Evolutionary conservation across 78 protist genomes (phyloP), one percentile per base, ranked within the genome.

Genomic region (Emiliania huxleyi): DNA sequence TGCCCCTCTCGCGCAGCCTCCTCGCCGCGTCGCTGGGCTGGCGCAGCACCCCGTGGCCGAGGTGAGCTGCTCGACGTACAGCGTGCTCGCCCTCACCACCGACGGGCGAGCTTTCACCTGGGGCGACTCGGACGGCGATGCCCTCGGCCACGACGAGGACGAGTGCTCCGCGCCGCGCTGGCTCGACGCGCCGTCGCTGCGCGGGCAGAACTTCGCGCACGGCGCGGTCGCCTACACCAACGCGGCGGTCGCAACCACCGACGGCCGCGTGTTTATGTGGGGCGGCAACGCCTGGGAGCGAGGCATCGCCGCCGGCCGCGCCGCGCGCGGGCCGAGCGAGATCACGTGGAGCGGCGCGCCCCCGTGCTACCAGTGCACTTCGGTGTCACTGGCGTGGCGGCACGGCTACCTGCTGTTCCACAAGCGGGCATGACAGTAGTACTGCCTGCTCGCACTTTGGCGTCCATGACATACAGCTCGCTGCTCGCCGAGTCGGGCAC

Each of bases 91-190:
- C 22, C 0, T 81, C 40, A 44, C 40, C 25, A 42, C 1, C n/a
- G 56, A 44, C 55, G 89, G 89, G 11, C 38, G 56, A 37, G 89
- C 15, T 26, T 81, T 81, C 89, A 81, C 40, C 19, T 81, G 89
- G 89, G 89, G 89, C 89, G 89, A 81, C 89, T 22, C 89, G 35
- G 89, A 81, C 56, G 89, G 89, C 22, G 55, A 38, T 38, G 49
- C 89, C 35, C 89, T 81, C 56, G 89, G 89, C 5, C 89, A 81
- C 23, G 0, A 37, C 33, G 1, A 23, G 43, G 23, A 12, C 37
- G 38, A 29, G 56, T 81, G 89, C 89, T 18, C 42, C 55, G 42
- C 21, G 37, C 48, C 89, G 19, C 8, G 21, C 12, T 22, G 37
- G 87, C 6, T 23, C 15, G 0, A 4, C 21, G 56, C 6, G 89